Percentiles rank a stretch among this genome's conserved stretches.
Conservation (phyloP, 1,284 basidiomycete genomes). For the Ganoderma multipileum region DNA sequence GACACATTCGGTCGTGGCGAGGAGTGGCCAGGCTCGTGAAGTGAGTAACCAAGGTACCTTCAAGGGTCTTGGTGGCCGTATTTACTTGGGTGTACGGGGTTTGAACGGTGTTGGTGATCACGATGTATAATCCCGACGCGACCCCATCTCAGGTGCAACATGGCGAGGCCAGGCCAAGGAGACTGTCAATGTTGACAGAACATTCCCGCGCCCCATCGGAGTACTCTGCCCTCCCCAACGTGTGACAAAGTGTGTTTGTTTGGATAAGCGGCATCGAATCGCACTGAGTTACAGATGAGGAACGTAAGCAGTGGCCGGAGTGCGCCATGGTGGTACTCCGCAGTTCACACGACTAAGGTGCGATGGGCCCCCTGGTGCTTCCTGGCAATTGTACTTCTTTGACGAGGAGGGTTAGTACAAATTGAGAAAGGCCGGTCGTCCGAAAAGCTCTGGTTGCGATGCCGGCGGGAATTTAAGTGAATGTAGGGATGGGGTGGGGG, state of each 20-base stretch:
- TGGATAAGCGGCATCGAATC: constrained; percentile 3
- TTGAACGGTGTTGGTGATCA: neutral
- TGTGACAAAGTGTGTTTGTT: neutral
- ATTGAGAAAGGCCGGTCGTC: neutral
- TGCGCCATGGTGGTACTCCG: constrained; percentile 4
- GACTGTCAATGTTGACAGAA: constrained; percentile 4
- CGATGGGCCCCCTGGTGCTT: constrained; percentile 23
- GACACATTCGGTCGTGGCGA: neutral
- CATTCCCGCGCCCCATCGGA: constrained; percentile 14
- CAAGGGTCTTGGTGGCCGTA: neutral
- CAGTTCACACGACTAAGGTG: constrained; percentile 5
- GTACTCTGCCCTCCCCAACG: neutral
- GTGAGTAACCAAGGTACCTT: constrained; percentile 1
- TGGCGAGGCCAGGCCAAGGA: neutral
- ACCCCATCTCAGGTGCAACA: neutral
- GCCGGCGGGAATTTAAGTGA: neutral
- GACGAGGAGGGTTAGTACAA: constrained; percentile 7
- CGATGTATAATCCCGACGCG: neutral
- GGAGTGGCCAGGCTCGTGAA: neutral
- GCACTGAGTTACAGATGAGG: neutral
- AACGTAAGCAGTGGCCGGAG: constrained; percentile 10
- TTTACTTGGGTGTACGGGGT: neutral
- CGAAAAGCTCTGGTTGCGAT: neutral
- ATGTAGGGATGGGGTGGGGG: neutral
- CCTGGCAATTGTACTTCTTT: constrained; percentile 24